Base-by-base conservation (phyloP, 23 red algal species). In the Gracilaria vermiculophylla region DNA sequence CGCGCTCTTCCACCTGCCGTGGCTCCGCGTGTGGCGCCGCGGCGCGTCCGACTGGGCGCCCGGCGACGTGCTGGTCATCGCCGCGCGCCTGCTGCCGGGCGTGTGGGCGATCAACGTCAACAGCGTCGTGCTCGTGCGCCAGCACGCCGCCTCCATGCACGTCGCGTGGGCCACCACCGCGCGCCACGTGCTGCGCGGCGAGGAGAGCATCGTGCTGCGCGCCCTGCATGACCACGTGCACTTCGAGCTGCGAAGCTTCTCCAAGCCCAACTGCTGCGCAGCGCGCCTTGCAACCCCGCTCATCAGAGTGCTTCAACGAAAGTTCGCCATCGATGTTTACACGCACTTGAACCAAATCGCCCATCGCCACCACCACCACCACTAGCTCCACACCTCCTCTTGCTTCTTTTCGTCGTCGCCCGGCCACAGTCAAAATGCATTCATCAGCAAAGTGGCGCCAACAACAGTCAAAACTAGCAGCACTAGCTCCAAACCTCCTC, bases 41-140 rank as follows among this genome's bases (percentile, higher is more conserved):
- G 86, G 70, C 25, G 58, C 25, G 1, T 24, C 17, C 34, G 17
- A 45, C 13, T 81, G 75, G 75, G 16, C 41, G 12, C 45, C n/a
- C 20, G 87, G 75, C 40, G 87, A 91, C 51, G 19, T 48, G 2
- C 39, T 91, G 29, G 64, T 91, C 15, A 36, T 91, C 65, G 87
- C 45, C 2, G 87, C 87, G 29, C 73, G 87, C 29, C 23, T 91
- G 9, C 20, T 81, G 61, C 87, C 87, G 32, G 5, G 39, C 73
- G 57, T 91, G 47, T 91, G 87, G 87, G 74, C 76, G 14, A 28
- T 74, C 39, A 81, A 81, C 71, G 87, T 79, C 20, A 91, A 91
- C 53, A 23, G 64, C 25, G 87, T 91, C 21, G 60, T 91, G 29
- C 13, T 21, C 8, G 75, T 81, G 43, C 36, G 36, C 19, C 45